A percentile compares a stretch with the other conserved stretches of the same genome.
Conservation (phyloP, 2,329 filamentous ascomycete species). For the Mycosphaerella arachidis region DNA sequence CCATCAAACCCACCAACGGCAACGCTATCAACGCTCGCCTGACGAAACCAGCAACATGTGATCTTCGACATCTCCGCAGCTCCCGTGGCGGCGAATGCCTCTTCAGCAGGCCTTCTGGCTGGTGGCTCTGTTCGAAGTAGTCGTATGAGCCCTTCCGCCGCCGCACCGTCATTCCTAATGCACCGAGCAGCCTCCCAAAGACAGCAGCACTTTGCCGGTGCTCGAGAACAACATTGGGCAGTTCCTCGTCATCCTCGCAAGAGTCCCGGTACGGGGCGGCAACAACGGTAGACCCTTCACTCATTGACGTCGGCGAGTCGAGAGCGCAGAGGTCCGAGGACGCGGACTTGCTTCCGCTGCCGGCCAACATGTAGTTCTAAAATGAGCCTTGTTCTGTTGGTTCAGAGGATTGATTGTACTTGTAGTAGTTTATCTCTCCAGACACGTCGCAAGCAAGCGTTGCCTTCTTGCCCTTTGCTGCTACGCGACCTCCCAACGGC, state of each 20-base stretch:
- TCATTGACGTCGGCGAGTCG: not conserved
- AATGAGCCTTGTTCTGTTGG: not conserved
- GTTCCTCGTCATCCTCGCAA: constrained; percentile 5
- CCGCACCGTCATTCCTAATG: constrained; percentile 2
- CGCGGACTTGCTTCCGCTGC: constrained; percentile 8
- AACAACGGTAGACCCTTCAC: constrained; percentile 3
- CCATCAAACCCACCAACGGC: constrained; percentile 14
- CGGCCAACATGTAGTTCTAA: not conserved
- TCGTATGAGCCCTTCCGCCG: constrained; percentile 5
- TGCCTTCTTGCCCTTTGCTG: no score
- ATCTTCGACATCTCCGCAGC: constrained; percentile 10
- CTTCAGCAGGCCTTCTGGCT: constrained; percentile 12
- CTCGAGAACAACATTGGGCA: not conserved
- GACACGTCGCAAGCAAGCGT: not conserved
- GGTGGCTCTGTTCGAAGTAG: constrained; percentile 6
- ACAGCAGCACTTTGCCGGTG: not conserved
- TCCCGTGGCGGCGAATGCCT: constrained; percentile 10
- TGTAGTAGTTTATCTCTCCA: not conserved
- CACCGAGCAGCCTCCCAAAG: not conserved
- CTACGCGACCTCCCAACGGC: no score
- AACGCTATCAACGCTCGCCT: constrained; percentile 9
- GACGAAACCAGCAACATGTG: constrained; percentile 10
- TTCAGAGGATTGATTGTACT: not conserved
- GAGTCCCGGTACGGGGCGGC: constrained; percentile 3
- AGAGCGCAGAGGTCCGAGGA: not conserved